Base-by-base conservation (phyloP, 352 stramenopile genomes). In the Phytopythium montanum region DNA sequence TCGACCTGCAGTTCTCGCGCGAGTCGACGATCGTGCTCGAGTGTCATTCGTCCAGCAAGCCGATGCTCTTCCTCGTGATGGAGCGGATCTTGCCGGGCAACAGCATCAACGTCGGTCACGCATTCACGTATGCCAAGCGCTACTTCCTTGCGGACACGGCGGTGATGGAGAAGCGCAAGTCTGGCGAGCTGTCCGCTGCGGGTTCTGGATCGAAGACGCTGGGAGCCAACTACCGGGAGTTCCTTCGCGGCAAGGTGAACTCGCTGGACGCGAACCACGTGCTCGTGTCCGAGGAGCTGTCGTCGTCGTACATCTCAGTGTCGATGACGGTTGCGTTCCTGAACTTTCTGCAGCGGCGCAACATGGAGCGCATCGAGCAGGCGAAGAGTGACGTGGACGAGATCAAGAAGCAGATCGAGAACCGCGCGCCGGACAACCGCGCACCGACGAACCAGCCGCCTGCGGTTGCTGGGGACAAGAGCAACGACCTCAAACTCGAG, bases 221-320 rank as follows among this genome's bases (percentile, higher is more conserved):
- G 31, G 69, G 69, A 2, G 62, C 76, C 18, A 85, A 68, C 44
- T 89, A 89, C 57, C 73, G 64, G 14, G 70, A 82, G n/a, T 85
- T 90, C 75, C 61, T 89, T 33, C 80, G 79, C 21, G 70, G 82
- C 19, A 67, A 82, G 36, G 55, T 75, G 26, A 70, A 87, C 45
- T 81, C 79, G 0, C 62, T 64, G 6, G 78, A 81, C 13, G 70
- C 78, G 5, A 88, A 65, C 12, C 85, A 95, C 51, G 73, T 93
- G 29, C 82, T 93, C 28, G 78, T 95, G 26, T 81, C 86, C 5
- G 86, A 95, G 49, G 86, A 95, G 62, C 61, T 95, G 23, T 94
- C 82, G 28, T 69, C 79, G 2, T 92, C 82, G 18, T 92, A 90
- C 57, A 87, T 85, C 19, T 92, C 82, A 1, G 73, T 95, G n/a